Evolutionary conservation across 768 basidiomycete genomes (phyloP).

Genomic region (Lactarius quietus): DNA sequence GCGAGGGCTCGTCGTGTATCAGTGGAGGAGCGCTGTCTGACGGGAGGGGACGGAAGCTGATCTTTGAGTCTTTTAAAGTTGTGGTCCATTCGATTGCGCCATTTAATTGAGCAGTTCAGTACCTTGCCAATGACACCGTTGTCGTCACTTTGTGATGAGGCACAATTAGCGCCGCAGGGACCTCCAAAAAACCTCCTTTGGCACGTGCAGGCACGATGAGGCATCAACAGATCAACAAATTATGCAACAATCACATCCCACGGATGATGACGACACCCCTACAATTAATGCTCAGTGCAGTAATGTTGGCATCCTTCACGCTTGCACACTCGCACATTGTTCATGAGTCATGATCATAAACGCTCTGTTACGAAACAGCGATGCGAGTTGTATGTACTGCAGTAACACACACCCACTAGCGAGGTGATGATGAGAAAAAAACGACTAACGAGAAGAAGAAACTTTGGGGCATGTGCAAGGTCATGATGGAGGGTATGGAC

Average conservation of each 20-base stretch:
- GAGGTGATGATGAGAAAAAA: background rate
- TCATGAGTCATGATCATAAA: constrained; percentile 1
- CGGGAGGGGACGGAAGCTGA: background rate
- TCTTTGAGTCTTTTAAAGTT: background rate
- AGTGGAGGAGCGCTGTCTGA: background rate
- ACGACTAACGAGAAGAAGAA: background rate
- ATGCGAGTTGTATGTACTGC: constrained; percentile 1
- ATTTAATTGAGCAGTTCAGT: background rate
- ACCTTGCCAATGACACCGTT: background rate
- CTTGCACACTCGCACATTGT: constrained; percentile 5
- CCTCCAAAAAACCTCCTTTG: background rate
- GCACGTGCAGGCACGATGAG: background rate
- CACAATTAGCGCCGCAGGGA: background rate
- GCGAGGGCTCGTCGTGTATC: constrained; percentile 16
- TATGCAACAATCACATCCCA: constrained; percentile 1
- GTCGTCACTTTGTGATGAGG: background rate
- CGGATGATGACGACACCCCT: background rate
- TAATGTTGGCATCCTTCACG: background rate
- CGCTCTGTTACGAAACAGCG: background rate
- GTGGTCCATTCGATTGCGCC: background rate
- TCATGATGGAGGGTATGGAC: constrained; percentile 5
- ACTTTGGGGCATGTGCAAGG: background rate
- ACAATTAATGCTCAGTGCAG: background rate
- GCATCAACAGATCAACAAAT: no score
- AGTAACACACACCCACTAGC: background rate